A percentile compares a stretch with the other conserved stretches of the same genome.
Conservation (phyloP, 2,329 filamentous ascomycete genomes). For the Cladosporium sphaerospermum region DNA sequence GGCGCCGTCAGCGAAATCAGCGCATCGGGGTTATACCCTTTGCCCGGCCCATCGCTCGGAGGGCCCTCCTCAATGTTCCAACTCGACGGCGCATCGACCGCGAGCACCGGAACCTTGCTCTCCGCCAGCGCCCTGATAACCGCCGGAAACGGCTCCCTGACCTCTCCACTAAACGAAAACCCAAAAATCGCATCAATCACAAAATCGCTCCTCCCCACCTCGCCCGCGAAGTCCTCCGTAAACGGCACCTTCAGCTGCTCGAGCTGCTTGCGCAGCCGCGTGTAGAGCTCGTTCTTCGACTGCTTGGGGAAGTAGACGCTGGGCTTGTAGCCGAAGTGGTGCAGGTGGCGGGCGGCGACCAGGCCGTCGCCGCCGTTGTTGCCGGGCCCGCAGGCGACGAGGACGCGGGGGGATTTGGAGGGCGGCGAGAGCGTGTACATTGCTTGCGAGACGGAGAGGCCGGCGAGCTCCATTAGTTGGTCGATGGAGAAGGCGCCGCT, state of each 20-base stretch:
- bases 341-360: constrained; percentile 85
- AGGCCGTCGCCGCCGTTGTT: constrained; percentile 83
- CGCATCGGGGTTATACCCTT: constrained; percentile 70
- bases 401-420: constrained; percentile 61
- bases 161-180: constrained; percentile 86
- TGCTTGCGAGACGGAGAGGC: constrained; percentile 85
- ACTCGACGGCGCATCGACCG: constrained; percentile 87
- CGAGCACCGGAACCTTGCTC: constrained; percentile 69
- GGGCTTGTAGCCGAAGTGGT: constrained; percentile 85
- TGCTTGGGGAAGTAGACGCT: constrained; percentile 90
- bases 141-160: constrained; percentile 82
- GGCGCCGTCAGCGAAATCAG: constrained; percentile 88
- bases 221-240: constrained; percentile 66
- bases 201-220: constrained; percentile 65
- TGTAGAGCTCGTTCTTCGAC: constrained; percentile 82
- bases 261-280: constrained; percentile 79
- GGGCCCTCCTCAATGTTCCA: constrained; percentile 91
- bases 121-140: constrained; percentile 73
- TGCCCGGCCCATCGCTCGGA: constrained; percentile 67
- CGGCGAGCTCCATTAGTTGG: constrained; percentile 94
- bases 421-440: constrained; percentile 81
- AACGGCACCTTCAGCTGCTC: constrained; percentile 78
- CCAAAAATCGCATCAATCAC: constrained; percentile 91
- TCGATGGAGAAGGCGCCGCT: constrained; percentile 84
- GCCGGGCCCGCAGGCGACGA: constrained; percentile 85